These are phyloP conservation scores for Psilocybe mexicana DNA, from an alignment of 1,284 basidiomycete species.

Conservation along the genomic window DNA sequence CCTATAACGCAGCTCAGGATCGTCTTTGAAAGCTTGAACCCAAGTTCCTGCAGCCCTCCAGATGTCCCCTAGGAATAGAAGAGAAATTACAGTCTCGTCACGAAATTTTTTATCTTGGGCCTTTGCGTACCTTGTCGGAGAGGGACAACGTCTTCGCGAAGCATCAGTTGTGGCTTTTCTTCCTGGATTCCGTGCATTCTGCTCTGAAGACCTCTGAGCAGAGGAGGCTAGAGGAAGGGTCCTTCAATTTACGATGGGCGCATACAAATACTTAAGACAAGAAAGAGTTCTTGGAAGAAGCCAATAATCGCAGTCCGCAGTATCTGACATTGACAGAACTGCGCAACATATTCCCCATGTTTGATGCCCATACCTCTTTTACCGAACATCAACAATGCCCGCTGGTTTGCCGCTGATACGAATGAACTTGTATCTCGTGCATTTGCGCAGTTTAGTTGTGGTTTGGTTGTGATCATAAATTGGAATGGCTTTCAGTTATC, in stretches of 20 bases:
- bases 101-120: not conserved
- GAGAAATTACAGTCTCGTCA: not conserved
- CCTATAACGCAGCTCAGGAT: slow-evolving; percentile 23
- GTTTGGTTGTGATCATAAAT: no score
- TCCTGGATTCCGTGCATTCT: slow-evolving; percentile 3
- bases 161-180: not conserved
- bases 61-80: slow-evolving; percentile 7
- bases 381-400: no score
- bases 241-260: not conserved
- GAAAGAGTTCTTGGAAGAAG: not conserved
- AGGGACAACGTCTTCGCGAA: slow-evolving; percentile 1
- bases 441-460: no score
- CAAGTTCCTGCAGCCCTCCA: slow-evolving; percentile 25
- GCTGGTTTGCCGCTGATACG: no score
- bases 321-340: not conserved
- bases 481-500: no score
- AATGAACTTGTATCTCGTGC: no score
- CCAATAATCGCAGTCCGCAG: not conserved
- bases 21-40: slow-evolving; percentile 21
- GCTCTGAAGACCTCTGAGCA: no score
- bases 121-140: slow-evolving; percentile 7
- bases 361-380: no score
- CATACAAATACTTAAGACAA: no score
- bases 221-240: not conserved
- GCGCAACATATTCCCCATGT: not conserved